Base-by-base conservation (phyloP, 2,329 filamentous ascomycete genomes). In the Calonectria pseudoreteaudii region DNA sequence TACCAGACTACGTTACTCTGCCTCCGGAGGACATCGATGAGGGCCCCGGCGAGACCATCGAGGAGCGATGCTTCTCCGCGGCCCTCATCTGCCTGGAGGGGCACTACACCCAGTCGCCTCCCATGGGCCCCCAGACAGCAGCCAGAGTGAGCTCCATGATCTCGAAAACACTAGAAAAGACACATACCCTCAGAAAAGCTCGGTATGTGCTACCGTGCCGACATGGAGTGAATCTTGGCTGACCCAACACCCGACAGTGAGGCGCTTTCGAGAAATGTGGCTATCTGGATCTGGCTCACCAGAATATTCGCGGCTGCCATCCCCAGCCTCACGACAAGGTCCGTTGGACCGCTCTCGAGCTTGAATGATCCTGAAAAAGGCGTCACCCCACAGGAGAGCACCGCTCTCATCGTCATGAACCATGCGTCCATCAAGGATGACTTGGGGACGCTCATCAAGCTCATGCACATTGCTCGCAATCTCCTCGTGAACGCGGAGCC, bases 391-490 rank as follows among this genome's bases (percentile, higher is more conserved):
- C 89, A 91, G 44, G 91, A 93, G 82, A 91, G 90, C 81, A 92
- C 91, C 1, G 87, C 88, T 20, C 84, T 93, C 47, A 92, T 93
- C 73, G 87, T 92, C 44, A 90, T 90, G 83, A 92, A 93, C 81
- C 91, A 92, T 79, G 86, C 86, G 8, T 86, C 86, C 31, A 86
- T 93, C 72, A 91, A 91, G 79, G 90, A 92, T 73, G 91, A 93
- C 72, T 83, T 93, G 70, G 89, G 90, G 68, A 89, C 91, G 72
- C 85, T 93, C 68, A 93, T 92, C 85, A 93, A 92, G 84, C 85
- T 93, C 72, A 91, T 93, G 89, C 90, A 93, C 74, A 92, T 93
- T 79, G 90, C 91, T 1, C 85, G 91, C 65, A 93, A 93, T 75
- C 85, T 93, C 74, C 86, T 93, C 30, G 91, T 93, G 36, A 92